Percentiles rank a stretch among this genome's conserved stretches.
Evolutionary conservation across 1,284 basidiomycete genomes (phyloP).

Genomic region (Mycosarcoma maydis): DNA sequence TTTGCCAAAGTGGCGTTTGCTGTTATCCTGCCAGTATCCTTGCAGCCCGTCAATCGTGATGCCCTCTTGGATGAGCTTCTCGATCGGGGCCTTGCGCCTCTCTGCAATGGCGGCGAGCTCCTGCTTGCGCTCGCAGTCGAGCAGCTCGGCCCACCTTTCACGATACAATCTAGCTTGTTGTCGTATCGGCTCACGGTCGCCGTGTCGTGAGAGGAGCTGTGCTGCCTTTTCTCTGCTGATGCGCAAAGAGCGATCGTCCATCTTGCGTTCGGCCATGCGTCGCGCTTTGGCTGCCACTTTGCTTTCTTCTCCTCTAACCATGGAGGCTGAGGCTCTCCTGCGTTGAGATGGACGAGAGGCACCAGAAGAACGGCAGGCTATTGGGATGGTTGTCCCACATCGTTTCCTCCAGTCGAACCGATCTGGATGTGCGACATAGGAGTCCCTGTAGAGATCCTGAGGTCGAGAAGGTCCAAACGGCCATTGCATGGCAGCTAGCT

Average conservation of each 20-base stretch:
- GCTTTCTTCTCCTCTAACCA: slow-evolving; percentile 34
- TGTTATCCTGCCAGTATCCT: slow-evolving; percentile 59
- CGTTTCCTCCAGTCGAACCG: slow-evolving; percentile 46
- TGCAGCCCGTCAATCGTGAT: slow-evolving; percentile 56
- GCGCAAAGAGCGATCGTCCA: slow-evolving; percentile 40
- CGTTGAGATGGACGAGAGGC: slow-evolving; percentile 21
- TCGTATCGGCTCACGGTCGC: slow-evolving; percentile 31
- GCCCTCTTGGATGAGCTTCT: slow-evolving; percentile 48
- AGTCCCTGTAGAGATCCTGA: slow-evolving; percentile 39
- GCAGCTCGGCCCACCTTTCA: slow-evolving; percentile 44
- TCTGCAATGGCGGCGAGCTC: slow-evolving; percentile 46
- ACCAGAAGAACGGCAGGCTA: not conserved
- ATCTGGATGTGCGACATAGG: slow-evolving; percentile 39
- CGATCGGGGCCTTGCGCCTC: slow-evolving; percentile 46
- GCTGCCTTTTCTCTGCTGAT: slow-evolving; percentile 33
- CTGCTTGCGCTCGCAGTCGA: slow-evolving; percentile 48
- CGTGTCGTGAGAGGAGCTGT: slow-evolving; percentile 17
- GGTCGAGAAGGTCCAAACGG: slow-evolving; percentile 31
- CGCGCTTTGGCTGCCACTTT: slow-evolving; percentile 37
- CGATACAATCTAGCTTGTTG: slow-evolving; percentile 38
- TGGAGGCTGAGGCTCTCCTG: slow-evolving; percentile 26
- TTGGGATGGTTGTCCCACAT: not conserved
- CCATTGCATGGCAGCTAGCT: slow-evolving; percentile 21
- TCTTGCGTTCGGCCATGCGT: slow-evolving; percentile 31
- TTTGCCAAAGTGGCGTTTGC: slow-evolving; percentile 52